Base-by-base conservation (phyloP, 2,329 filamentous ascomycete genomes). In the Aspergillus aculeatinus region DNA sequence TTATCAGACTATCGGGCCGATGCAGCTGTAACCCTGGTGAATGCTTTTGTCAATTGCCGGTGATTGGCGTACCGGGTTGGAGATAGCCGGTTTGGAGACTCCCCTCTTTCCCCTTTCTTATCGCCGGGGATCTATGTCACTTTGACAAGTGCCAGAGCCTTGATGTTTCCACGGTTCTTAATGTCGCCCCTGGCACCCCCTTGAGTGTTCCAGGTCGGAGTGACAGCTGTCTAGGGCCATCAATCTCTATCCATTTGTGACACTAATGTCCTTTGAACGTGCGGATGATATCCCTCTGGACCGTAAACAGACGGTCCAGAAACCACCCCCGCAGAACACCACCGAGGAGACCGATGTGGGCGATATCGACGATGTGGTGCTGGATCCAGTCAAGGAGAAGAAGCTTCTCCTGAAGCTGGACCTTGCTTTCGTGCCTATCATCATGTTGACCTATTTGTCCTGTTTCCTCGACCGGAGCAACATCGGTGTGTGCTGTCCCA, bases 391-490 rank as follows among this genome's bases (percentile, higher is more conserved):
- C 21, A 79, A 78, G 56, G 82, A 83, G 66, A 72, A 68, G 53
- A 79, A 75, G 57, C 70, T 84, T 2, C 74, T 84, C 5, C 68
- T 73, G 21, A 83, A 83, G 60, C 70, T 84, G 11, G 82, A 84
- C 57, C 49, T 78, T 3, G 76, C 75, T 3, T 79, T 84, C 54
- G 77, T 79, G 4, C 82, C 81, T 0, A 79, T 85, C 57, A 81
- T 86, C 60, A 84, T 83, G 78, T 70, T 84, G 51, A 77, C 85
- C 4, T 87, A 85, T 62, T 67, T 87, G 21, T 77, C 79, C 4
- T 83, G 80, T 61, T 85, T 83, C 65, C 73, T 85, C 47, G 85
- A 87, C 69, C 77, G 84, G 57, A 76, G 77, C 21, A 84, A 83
- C 63, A 84, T 85, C 44, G 80, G 80, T 76, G 65, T 23, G 57